Percentiles rank a stretch among this genome's conserved stretches.
Evolutionary conservation across 768 basidiomycete genomes (phyloP).

Genomic region (Pisolithus albus): DNA sequence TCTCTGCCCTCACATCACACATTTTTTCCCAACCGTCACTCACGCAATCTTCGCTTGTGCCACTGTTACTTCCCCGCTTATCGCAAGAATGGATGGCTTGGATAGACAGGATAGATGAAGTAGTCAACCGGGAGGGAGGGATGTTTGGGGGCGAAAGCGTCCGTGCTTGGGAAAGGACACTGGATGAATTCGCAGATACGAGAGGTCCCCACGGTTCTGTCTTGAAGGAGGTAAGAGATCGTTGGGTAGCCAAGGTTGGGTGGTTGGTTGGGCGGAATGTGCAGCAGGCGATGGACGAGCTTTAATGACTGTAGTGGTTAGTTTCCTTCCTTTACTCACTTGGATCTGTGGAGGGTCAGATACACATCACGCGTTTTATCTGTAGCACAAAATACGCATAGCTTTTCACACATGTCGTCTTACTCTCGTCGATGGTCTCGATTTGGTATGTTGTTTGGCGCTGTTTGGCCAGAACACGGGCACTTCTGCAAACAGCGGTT

Average conservation of each 20-base stretch:
- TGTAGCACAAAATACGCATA: no score
- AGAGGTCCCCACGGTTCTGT: conserved; percentile 37
- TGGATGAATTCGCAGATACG: conserved; percentile 60
- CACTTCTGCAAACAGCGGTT: no score
- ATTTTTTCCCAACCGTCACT: conserved; percentile 63
- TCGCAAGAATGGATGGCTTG: conserved; percentile 73
- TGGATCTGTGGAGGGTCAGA: no score
- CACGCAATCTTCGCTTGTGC: conserved; percentile 50
- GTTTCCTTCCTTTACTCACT: no score
- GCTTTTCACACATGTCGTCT: no score
- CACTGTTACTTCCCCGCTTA: conserved; percentile 56
- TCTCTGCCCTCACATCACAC: conserved; percentile 62
- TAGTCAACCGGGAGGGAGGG: conserved; percentile 65
- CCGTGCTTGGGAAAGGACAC: conserved; percentile 55
- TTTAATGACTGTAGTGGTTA: conserved; percentile 4
- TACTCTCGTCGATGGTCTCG: no score
- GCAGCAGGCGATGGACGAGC: conserved; percentile 26
- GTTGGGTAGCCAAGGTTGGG: conserved; percentile 69
- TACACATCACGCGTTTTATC: no score
- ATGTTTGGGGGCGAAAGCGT: conserved; percentile 77
- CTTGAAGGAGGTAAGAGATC: conserved; percentile 47
- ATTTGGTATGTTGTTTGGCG: no score
- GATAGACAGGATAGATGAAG: conserved; percentile 60
- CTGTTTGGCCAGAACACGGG: no score
- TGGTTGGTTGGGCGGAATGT: conserved; percentile 59